These are phyloP conservation scores for Alternaria ethzedia DNA, from an alignment of 2,329 filamentous ascomycete species.

Conservation along the genomic window DNA sequence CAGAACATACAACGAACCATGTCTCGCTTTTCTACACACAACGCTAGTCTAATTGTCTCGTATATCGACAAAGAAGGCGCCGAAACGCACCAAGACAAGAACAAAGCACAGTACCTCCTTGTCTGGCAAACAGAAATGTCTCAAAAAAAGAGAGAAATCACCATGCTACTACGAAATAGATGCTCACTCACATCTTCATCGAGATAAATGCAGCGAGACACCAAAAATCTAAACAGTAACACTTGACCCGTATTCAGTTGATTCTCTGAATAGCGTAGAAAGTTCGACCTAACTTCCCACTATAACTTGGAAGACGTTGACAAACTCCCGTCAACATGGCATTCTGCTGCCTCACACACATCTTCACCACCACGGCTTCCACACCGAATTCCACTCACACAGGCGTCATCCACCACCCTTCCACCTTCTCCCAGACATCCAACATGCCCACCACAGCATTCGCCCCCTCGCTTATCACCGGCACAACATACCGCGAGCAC, in stretches of 20 bases:
- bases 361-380: neutral
- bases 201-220: neutral
- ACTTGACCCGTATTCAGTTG: neutral
- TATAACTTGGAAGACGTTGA: neutral
- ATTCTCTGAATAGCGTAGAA: neutral
- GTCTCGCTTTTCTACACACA: neutral
- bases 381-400: neutral
- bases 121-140: neutral
- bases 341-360: neutral
- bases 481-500: neutral
- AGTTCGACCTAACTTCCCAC: rapidly evolving
- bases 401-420: neutral
- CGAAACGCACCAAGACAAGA: neutral
- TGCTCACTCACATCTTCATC: neutral
- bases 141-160: neutral
- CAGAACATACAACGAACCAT: neutral
- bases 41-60: neutral
- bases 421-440: neutral
- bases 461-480: neutral
- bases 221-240: neutral
- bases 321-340: neutral
- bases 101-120: neutral
- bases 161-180: neutral
- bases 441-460: too few species aligned
- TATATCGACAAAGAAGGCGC: neutral